These are phyloP conservation scores for Leccinum ochraceum DNA, from an alignment of 768 basidiomycete genomes.

Conservation along the genomic window DNA sequence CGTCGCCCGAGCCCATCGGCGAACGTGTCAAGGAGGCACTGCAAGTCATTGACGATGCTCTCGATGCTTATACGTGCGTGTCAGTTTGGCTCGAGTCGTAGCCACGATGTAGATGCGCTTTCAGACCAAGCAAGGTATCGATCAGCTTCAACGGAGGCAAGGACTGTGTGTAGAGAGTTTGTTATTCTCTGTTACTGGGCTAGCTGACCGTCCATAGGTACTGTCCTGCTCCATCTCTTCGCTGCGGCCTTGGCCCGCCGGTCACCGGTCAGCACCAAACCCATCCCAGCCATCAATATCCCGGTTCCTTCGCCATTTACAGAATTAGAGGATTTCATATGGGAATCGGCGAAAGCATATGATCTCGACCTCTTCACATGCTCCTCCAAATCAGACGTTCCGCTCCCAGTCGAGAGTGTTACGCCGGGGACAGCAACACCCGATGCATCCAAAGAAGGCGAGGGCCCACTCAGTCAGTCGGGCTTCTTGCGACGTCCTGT, in stretches of 20 bases:
- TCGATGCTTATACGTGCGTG: conserved; percentile 81
- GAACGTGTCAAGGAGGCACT: conserved; percentile 75
- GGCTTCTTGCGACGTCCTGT: conserved; percentile 37
- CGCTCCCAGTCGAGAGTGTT: conserved; percentile 49
- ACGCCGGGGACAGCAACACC: conserved; percentile 36
- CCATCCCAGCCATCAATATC: conserved; percentile 79
- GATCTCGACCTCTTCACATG: conserved; percentile 68
- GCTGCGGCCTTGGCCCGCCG: conserved; percentile 66
- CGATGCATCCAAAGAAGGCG: conserved; percentile 7
- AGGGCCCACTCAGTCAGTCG: conserved; percentile 4
- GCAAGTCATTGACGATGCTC: conserved; percentile 72
- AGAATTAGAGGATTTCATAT: conserved; percentile 82
- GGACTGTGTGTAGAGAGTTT: conserved; percentile 69
- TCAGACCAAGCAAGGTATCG: conserved; percentile 68
- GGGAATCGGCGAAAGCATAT: conserved; percentile 59
- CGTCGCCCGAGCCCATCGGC: conserved; percentile 54
- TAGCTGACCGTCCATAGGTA: conserved; percentile 54
- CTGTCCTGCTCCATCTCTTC: conserved; percentile 90
- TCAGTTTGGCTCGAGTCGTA: conserved; percentile 9
- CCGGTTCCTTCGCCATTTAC: conserved; percentile 88
- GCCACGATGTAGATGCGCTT: conserved; percentile 9
- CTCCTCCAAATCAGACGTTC: conserved; percentile 38
- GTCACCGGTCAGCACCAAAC: conserved; percentile 37
- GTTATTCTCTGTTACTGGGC: background rate
- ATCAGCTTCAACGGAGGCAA: conserved; percentile 99